Percentiles rank a stretch among this genome's conserved stretches.
phyloP scores from a whole-genome alignment of 2,329 filamentous ascomycete species.

The Teratosphaeria gauchensis region DNA sequence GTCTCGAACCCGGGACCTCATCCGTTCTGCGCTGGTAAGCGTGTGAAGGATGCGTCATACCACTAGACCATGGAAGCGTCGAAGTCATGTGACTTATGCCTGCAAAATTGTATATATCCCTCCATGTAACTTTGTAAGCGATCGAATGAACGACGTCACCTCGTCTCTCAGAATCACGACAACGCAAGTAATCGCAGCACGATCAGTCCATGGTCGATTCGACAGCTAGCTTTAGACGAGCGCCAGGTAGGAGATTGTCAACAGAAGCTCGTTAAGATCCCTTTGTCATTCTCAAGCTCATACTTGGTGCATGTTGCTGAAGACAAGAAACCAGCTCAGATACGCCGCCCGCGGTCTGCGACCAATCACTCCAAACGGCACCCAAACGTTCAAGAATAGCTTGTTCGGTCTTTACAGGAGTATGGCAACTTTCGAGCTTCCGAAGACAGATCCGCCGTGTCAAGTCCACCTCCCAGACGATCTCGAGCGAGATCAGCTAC shows the following conservation, averaged over 20 bases:
- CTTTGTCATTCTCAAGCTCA: no score
- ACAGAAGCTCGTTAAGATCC: no score
- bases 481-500: constrained; percentile 30
- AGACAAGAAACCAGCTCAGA: no score
- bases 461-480: constrained; percentile 31
- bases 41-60: constrained; percentile 23
- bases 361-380: neutral
- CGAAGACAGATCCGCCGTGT: constrained; percentile 24
- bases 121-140: no score
- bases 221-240: no score
- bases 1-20: constrained; percentile 21
- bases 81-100: neutral
- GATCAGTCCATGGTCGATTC: no score
- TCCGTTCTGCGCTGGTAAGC: constrained; percentile 1
- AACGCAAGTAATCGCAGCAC: no score
- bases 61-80: constrained; percentile 17
- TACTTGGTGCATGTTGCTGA: no score
- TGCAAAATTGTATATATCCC: neutral
- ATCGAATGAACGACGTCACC: no score
- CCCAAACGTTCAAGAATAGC: neutral
- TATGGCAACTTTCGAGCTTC: constrained; percentile 35
- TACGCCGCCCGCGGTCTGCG: no score
- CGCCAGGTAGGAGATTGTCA: no score
- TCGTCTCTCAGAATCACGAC: no score
- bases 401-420: neutral